Evolutionary conservation across 495 filamentous ascomycete genomes (phyloP), one percentile per base, ranked within the genome.

Genomic region (Haplographium delicatum): DNA sequence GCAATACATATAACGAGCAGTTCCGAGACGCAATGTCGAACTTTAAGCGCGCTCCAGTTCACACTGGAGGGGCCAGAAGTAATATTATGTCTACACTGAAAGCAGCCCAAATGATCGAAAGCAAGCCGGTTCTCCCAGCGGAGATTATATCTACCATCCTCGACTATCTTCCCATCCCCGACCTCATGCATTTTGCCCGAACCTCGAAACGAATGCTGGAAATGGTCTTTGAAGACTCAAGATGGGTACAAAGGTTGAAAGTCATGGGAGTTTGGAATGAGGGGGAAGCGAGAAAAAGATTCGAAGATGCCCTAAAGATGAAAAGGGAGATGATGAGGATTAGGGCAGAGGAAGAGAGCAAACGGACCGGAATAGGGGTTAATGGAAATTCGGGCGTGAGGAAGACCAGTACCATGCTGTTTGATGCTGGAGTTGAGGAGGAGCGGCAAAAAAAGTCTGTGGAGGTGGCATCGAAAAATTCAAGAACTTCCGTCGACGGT

Each of bases 221-320:
- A 66, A 99, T 99, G 90, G 94, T 94, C 9, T 97, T 97, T 70
- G 94, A 99, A 73, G 93, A 99, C 65, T 86, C 89, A 16, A 79
- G 91, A 70, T 99, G 93, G 93, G 84, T 96, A 39, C 82, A 85
- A 47, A 78, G 82, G 51, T 68, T 99, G 26, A 81, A 85, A 59
- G 75, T 73, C 24, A 95, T 99, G 79, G 89, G 84, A 5, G 85
- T 87, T 57, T 99, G 94, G 94, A 85, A 91, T 61, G 94, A 99
- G 62, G 63, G 68, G 4, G 93, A 95, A 62, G 93, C 93, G 0
- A 76, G 91, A 44, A 78, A 76, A 60, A 71, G 85, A 53, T 83
- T 85, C 23, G 93, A 96, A 53, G 81, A 86, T 19, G 75, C 78
- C 2, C 78, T 88, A 69, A 76, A 74, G 53, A 78, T 80, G 50